Evolutionary conservation across 495 filamentous ascomycete genomes (phyloP).

Genomic region (Glarea lozoyensis): DNA sequence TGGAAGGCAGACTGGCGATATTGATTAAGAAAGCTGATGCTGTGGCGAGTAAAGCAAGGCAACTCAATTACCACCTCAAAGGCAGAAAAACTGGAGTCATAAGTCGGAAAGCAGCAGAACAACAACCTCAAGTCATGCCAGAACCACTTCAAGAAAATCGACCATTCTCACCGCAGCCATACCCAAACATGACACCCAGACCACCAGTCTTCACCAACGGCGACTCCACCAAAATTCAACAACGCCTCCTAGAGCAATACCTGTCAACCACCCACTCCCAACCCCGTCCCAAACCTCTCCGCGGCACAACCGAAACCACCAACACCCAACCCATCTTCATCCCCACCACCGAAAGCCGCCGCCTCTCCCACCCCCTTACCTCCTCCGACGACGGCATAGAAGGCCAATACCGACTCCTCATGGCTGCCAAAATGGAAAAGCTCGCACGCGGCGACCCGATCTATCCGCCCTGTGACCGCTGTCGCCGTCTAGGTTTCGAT

Average conservation of each 20-base stretch:
- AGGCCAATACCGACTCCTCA: constrained; percentile 46
- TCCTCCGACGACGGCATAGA: constrained; percentile 16
- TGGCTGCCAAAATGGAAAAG: constrained; percentile 68
- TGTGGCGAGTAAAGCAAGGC: constrained; percentile 70
- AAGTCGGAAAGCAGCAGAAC: constrained; percentile 28
- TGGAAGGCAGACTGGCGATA: constrained; percentile 64
- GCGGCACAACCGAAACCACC: not conserved
- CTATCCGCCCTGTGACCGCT: constrained; percentile 73
- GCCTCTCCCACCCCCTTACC: constrained; percentile 7
- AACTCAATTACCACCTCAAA: constrained; percentile 74
- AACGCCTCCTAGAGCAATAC: constrained; percentile 19
- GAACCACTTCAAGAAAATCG: not conserved
- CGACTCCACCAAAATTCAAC: constrained; percentile 15
- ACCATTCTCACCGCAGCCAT: constrained; percentile 17
- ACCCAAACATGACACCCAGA: constrained; percentile 10
- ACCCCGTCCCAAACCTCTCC: constrained; percentile 8
- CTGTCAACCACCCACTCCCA: constrained; percentile 4
- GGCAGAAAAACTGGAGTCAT: constrained; percentile 65
- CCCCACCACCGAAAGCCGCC: constrained; percentile 3
- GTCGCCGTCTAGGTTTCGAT: constrained; percentile 67
- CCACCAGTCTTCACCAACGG: constrained; percentile 8
- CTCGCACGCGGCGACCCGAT: constrained; percentile 63
- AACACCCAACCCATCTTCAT: constrained; percentile 1
- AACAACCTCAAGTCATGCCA: constrained; percentile 12
- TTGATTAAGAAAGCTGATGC: constrained; percentile 70